Evolutionary conservation across 108 stramenopile genomes (phyloP), one percentile per base, ranked within the genome.

Genomic region (Nannochloropsis salina): DNA sequence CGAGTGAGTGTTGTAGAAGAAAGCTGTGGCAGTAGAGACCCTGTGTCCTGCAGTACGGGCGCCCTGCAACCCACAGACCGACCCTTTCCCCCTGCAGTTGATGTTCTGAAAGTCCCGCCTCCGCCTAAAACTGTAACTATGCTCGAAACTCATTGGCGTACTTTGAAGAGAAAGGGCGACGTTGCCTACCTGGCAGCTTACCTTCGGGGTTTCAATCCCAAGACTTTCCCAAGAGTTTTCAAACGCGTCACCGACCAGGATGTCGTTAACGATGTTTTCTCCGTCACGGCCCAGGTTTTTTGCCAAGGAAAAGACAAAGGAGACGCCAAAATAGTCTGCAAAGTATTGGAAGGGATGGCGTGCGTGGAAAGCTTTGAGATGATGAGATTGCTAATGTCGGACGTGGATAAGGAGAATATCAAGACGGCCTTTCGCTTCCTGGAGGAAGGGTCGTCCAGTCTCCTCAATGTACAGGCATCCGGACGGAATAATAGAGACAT

Each of bases 111-210:
- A 74, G n/a, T 74, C 61, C 61, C 61, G 3, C 61, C 61, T 8
- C 61, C 61, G 20, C 61, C 61, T 2, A 74, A 15, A 3, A 74
- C 20, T n/a, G n/a, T 74, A 15, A n/a, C 61, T n/a, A n/a, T n/a
- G 61, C 61, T 74, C 61, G 61, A 74, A n/a, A 74, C 61, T n/a
- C 61, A 74, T n/a, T 74, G 61, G 61, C 61, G 61, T n/a, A 74
- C 61, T n/a, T 3, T 74, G 61, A 74, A 74, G n/a, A 74, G 3
- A n/a, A n/a, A 2, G 3, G 61, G 61, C 15, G 61, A 74, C n/a
- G 4, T n/a, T n/a, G 61, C 2, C n/a, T n/a, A n/a, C n/a, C 61
- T 74, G 20, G 61, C 61, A 15, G 3, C 61, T 6, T 74, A 74
- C 61, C 61, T 74, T n/a, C n/a, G 20, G 20, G 15, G 20, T 2